Evolutionary conservation across 2,329 filamentous ascomycete genomes (phyloP).

Genomic region (Ploettnerulaceae sp.): DNA sequence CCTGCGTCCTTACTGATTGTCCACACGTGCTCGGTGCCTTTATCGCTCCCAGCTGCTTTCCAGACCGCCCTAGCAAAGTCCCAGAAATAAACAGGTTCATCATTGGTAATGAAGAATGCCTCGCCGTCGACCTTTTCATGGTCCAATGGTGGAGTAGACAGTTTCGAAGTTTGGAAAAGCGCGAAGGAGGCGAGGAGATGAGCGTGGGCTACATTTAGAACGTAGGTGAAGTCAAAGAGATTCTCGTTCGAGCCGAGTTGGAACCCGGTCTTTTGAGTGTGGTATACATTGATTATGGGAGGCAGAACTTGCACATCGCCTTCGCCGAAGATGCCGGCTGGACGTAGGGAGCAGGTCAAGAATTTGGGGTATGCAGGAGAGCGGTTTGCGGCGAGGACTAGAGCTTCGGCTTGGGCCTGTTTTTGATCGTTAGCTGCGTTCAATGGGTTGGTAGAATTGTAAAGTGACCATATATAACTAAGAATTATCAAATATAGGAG

Average conservation of each 20-base stretch:
- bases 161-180: constrained; percentile 36
- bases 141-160: constrained; percentile 56
- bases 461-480: no score
- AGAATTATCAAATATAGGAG: no score
- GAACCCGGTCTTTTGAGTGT: constrained; percentile 63
- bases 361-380: constrained; percentile 45
- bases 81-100: constrained; percentile 85
- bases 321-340: constrained; percentile 86
- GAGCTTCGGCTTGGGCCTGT: constrained; percentile 70
- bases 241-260: constrained; percentile 75
- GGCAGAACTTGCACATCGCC: constrained; percentile 75
- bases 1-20: constrained; percentile 48
- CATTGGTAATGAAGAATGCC: constrained; percentile 87
- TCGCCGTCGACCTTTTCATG: constrained; percentile 76
- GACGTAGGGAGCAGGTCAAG: constrained; percentile 75
- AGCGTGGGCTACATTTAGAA: constrained; percentile 66
- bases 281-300: constrained; percentile 67
- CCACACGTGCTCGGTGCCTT: constrained; percentile 52
- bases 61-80: constrained; percentile 79
- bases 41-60: constrained; percentile 51
- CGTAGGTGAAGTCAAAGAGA: constrained; percentile 67
- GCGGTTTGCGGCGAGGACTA: constrained; percentile 74
- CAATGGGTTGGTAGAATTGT: background rate
- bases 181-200: constrained; percentile 71
- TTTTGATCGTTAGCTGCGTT: background rate